These are phyloP conservation scores for Calonectria pauciramosa DNA, from an alignment of 2,329 filamentous ascomycete genomes.

Conservation along the genomic window DNA sequence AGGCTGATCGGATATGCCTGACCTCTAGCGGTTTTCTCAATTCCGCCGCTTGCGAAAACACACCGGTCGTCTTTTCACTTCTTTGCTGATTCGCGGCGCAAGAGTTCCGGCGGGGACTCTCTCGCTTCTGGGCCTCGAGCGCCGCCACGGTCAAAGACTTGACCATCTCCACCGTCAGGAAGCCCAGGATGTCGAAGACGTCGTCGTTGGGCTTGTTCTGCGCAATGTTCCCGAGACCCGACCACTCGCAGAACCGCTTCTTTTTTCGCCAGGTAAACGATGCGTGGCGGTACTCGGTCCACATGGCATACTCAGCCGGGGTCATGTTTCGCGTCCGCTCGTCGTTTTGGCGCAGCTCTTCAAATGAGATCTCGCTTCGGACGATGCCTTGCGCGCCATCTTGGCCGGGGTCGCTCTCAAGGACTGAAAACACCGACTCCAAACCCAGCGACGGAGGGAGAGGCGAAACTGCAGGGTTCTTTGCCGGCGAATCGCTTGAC, in stretches of 20 bases:
- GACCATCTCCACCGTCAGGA: neutral
- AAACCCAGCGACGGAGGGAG: neutral
- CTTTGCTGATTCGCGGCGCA: neutral
- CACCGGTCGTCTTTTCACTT: neutral
- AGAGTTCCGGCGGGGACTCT: neutral
- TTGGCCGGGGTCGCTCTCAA: neutral
- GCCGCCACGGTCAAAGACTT: neutral
- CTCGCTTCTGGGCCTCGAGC: neutral
- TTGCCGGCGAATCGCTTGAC: neutral
- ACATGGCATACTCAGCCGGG: slow-evolving; percentile 95
- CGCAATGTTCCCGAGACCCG: slow-evolving; percentile 86
- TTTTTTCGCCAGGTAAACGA: slow-evolving; percentile 98
- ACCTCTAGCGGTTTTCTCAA: neutral
- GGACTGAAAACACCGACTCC: neutral
- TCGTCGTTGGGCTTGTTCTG: neutral
- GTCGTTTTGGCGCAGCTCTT: neutral
- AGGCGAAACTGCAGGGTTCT: neutral
- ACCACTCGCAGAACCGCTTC: slow-evolving; percentile 97
- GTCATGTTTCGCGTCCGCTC: slow-evolving; percentile 80
- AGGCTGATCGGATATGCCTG: neutral
- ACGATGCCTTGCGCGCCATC: neutral
- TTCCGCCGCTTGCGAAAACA: neutral
- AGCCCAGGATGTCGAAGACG: neutral
- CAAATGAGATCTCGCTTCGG: neutral
- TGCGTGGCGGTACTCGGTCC: slow-evolving; percentile 96